Evolutionary conservation across 345 rosid genomes (phyloP), one percentile per base, ranked within the genome.

Genomic region (Salix dunnii): DNA sequence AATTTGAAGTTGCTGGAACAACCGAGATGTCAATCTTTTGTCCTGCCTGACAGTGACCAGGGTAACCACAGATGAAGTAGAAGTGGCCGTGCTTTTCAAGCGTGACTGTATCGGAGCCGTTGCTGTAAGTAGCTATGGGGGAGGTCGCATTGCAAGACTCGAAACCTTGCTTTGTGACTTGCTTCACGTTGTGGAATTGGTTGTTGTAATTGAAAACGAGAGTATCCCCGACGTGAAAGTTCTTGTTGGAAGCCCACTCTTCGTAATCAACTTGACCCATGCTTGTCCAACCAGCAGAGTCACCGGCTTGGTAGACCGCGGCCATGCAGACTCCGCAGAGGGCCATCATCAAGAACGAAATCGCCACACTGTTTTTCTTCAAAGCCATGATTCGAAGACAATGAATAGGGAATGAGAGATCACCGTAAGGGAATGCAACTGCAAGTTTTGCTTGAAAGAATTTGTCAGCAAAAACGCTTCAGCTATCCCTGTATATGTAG

Each of bases 131-230:
- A 35, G 73, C 67, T 0, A 76, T 11, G 0, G 84, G 73, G 58
- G 69, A 77, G 25, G 82, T 67, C 18, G 71, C 64, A 51, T 81
- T 75, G 77, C 86, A 83, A 3, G 85, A 83, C 51, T 46, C 17
- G 67, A 74, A 81, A 17, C 77, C 70, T 31, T 17, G 74, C 36
- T 67, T 71, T 36, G 31, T 71, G 73, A 81, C 88, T 49, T 63
- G 74, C 83, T 63, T 60, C 58, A 83, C 84, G 79, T 81, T 79
- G 82, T 81, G 85, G 73, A 67, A 72, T 35, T 77, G 66, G 3
- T 11, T 49, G 69, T 77, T 74, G 82, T 79, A 83, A n/a, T 72
- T 64, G 12, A 40, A 40, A 40, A 40, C 12, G 0, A 40, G 12
- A 9, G 53, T 35, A 51, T 77, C 80, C 6, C 66, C 75, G 36